Evolutionary conservation across 2,329 filamentous ascomycete genomes (phyloP).

Genomic region (Huntiella moniliformis): DNA sequence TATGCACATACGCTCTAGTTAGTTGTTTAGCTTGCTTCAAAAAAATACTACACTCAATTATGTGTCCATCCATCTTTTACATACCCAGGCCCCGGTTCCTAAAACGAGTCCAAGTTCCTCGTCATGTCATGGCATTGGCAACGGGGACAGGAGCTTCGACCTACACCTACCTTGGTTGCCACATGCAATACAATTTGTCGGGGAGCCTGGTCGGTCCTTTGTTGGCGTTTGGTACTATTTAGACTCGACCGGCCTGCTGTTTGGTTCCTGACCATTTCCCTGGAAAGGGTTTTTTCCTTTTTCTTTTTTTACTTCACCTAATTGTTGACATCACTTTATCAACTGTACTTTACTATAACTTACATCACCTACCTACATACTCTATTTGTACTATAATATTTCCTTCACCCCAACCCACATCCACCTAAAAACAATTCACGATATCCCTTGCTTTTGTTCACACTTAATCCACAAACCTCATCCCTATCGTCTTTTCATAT

Average conservation of each 20-base stretch:
- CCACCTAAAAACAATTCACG: not conserved
- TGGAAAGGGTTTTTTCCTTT: conserved; percentile 3
- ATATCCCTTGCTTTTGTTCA: not conserved
- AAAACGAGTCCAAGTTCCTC: conserved; percentile 2
- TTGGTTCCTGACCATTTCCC: conserved; percentile 2
- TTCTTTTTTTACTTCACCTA: not conserved
- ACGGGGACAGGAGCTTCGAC: not conserved
- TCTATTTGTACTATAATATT: not conserved
- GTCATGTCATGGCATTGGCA: not conserved
- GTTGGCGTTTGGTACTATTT: not conserved
- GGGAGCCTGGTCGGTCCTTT: too few species aligned
- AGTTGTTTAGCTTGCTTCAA: too few species aligned
- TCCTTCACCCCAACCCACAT: not conserved
- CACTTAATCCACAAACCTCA: not conserved
- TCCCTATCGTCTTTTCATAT: too few species aligned
- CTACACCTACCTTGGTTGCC: not conserved
- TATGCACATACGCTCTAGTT: too few species aligned
- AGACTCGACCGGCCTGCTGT: not conserved
- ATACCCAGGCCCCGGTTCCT: not conserved
- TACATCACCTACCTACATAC: not conserved
- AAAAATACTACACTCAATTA: too few species aligned
- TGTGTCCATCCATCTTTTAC: not conserved
- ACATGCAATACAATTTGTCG: too few species aligned
- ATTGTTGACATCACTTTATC: too few species aligned
- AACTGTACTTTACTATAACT: not conserved